phyloP scores from a whole-genome alignment of 768 basidiomycete genomes.

The Boletellus ananiceps region DNA sequence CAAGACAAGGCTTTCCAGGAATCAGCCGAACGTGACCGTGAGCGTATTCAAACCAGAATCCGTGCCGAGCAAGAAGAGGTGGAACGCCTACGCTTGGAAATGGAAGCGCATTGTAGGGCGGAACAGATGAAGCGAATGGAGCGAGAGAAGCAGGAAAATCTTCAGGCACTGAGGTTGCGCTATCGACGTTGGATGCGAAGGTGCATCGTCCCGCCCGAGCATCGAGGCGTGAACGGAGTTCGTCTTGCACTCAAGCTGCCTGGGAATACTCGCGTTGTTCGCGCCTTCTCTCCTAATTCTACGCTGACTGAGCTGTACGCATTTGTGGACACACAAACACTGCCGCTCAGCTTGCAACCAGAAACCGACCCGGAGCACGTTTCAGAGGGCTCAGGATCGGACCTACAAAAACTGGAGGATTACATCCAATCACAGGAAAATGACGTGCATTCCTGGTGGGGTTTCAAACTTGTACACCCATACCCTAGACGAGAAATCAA shows the following conservation, averaged over 20 bases:
- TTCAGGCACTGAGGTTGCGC: constrained; percentile 38
- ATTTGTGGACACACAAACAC: constrained; percentile 61
- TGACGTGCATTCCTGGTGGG: constrained; percentile 54
- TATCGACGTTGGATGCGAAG: constrained; percentile 62
- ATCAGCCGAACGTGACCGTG: constrained; percentile 60
- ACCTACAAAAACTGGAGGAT: constrained; percentile 35
- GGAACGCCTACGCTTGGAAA: constrained; percentile 33
- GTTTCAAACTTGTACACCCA: constrained; percentile 62
- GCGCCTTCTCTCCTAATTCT: constrained; percentile 46
- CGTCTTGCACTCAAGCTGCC: constrained; percentile 54
- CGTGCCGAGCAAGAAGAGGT: constrained; percentile 37
- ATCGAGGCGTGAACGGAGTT: constrained; percentile 27
- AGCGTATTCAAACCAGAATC: constrained; percentile 56
- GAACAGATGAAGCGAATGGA: constrained; percentile 35
- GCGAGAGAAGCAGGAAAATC: constrained; percentile 32
- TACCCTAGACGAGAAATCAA: constrained; percentile 67
- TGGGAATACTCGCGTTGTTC: constrained; percentile 53
- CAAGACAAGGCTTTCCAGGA: constrained; percentile 79
- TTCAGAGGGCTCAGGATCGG: constrained; percentile 33
- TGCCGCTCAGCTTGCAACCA: constrained; percentile 37
- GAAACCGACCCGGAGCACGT: constrained; percentile 41
- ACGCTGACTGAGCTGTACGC: constrained; percentile 65
- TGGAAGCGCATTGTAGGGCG: constrained; percentile 28
- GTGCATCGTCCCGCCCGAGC: constrained; percentile 37
- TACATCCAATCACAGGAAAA: constrained; percentile 29